These are phyloP conservation scores for Dioscorea cayenensis DNA, from an alignment of 116 monocot genomes.

Conservation along the genomic window DNA sequence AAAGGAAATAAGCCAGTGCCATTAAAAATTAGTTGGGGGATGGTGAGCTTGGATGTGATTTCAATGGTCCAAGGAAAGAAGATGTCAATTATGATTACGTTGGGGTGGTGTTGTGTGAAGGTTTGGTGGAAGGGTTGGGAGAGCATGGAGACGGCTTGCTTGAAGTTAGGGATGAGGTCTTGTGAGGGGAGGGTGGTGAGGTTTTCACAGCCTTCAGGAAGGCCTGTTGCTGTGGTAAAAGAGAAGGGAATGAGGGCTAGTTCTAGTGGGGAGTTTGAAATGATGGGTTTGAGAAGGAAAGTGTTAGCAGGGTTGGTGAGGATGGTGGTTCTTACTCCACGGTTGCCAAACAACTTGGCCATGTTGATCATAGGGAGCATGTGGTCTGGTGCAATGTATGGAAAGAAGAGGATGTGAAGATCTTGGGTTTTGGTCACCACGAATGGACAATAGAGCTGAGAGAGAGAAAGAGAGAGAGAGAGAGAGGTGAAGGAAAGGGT, in stretches of 20 bases:
- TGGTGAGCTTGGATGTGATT: conserved; percentile 8
- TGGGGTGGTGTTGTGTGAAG: conserved; percentile 22
- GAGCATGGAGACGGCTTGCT: conserved; percentile 7
- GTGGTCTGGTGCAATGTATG: background rate
- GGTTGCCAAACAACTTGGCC: conserved; percentile 33
- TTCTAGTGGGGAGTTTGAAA: background rate
- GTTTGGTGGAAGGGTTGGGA: conserved; percentile 27
- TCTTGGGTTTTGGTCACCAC: background rate
- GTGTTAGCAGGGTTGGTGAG: conserved; percentile 37
- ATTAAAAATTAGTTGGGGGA: conserved; percentile 29
- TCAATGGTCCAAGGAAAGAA: conserved; percentile 31
- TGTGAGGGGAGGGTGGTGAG: background rate
- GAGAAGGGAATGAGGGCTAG: conserved; percentile 33
- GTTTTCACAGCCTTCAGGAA: conserved; percentile 21
- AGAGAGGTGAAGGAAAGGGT: too few species aligned
- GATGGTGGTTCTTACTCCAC: conserved; percentile 22
- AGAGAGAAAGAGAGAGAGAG: too few species aligned
- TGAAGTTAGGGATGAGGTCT: conserved; percentile 7
- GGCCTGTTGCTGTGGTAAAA: conserved; percentile 17
- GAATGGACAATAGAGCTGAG: too few species aligned
- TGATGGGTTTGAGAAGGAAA: background rate
- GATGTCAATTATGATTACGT: conserved; percentile 39
- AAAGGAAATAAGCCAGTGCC: conserved; percentile 19
- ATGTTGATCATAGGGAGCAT: too few species aligned
- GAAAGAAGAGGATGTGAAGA: conserved; percentile 4